phyloP scores from a whole-genome alignment of 805 yeast species.

The Komagataella pastoris region DNA sequence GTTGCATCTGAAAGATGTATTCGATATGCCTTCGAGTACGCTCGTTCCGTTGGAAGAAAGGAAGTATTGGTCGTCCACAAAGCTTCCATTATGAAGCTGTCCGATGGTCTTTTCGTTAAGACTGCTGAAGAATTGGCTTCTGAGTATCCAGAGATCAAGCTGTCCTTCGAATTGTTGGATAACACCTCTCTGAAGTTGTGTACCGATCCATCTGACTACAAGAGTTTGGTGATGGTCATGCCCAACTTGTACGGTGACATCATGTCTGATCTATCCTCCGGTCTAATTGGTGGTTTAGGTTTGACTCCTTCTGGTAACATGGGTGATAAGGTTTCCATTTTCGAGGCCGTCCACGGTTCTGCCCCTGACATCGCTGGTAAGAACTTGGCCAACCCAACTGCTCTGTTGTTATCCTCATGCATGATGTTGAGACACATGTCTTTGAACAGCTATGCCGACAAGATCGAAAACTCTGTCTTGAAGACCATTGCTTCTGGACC shows the following conservation, averaged over 20 bases:
- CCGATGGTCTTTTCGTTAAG: slow-evolving; percentile 93
- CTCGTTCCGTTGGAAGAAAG: slow-evolving; percentile 75
- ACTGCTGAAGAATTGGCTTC: slow-evolving; percentile 81
- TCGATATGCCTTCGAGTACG: slow-evolving; percentile 95
- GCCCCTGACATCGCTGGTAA: slow-evolving; percentile 99
- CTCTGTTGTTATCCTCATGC: slow-evolving; percentile 85
- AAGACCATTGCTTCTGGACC: slow-evolving; percentile 90
- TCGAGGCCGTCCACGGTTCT: slow-evolving; percentile 99
- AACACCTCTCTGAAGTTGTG: slow-evolving; percentile 89
- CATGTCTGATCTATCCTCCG: slow-evolving; percentile 94
- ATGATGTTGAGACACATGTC: slow-evolving; percentile 99
- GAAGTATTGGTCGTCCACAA: slow-evolving; percentile 93
- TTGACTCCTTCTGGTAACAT: slow-evolving; percentile 98
- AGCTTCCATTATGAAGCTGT: slow-evolving; percentile 95
- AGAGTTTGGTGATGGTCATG: slow-evolving; percentile 87
- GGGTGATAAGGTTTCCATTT: slow-evolving; percentile 96
- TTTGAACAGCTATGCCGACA: slow-evolving; percentile 66
- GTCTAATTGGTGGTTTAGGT: slow-evolving; percentile 97
- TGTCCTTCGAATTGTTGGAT: slow-evolving; percentile 83
- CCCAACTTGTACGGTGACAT: slow-evolving; percentile 99
- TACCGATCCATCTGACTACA: slow-evolving; percentile 77
- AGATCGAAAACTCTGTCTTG: slow-evolving; percentile 78
- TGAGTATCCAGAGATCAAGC: slow-evolving; percentile 83
- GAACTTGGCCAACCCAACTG: slow-evolving; percentile 98
- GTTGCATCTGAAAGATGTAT: slow-evolving; percentile 95